Conservation (phyloP, 768 basidiomycete species). For the Holtermannia corniformis region DNA sequence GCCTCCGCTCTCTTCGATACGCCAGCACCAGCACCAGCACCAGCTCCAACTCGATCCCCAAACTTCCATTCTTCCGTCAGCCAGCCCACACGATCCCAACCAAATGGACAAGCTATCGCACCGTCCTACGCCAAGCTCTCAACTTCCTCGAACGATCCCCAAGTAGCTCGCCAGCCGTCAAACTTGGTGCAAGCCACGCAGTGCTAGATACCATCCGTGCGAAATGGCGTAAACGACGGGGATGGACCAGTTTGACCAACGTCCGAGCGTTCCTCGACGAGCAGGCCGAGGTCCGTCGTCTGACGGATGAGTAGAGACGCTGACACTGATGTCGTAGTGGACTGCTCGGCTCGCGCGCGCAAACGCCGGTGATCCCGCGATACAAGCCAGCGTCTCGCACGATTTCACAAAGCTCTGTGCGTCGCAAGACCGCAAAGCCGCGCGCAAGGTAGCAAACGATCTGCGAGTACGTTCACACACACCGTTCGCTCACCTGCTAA, state of each 20-base stretch:
- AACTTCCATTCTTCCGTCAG: conserved; percentile 57
- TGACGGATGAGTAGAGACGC: conserved; percentile 1
- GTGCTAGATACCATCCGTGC: conserved; percentile 5
- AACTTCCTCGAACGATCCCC: too few relatives aligned
- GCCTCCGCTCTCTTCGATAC: background rate
- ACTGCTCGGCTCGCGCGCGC: conserved; percentile 17
- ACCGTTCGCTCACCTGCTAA: background rate
- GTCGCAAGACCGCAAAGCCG: background rate
- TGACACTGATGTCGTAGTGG: conserved; percentile 43
- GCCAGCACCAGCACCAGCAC: background rate
- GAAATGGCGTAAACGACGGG: conserved; percentile 8
- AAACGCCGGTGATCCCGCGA: conserved; percentile 46
- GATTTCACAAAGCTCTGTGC: conserved; percentile 15
- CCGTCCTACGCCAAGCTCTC: conserved; percentile 50
- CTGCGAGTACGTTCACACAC: background rate
- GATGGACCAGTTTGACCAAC: conserved; percentile 9
- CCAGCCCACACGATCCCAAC: conserved; percentile 67
- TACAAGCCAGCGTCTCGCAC: conserved; percentile 40
- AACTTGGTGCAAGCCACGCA: background rate
- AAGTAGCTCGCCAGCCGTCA: too few relatives aligned
- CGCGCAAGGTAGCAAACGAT: background rate
- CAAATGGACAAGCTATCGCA: conserved; percentile 65
- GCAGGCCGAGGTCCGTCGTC: conserved; percentile 3
- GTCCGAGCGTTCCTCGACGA: conserved; percentile 3
- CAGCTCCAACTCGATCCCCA: background rate